Evolutionary conservation across 83 land plant species (phyloP).

Genomic region (Larix sibirica): DNA sequence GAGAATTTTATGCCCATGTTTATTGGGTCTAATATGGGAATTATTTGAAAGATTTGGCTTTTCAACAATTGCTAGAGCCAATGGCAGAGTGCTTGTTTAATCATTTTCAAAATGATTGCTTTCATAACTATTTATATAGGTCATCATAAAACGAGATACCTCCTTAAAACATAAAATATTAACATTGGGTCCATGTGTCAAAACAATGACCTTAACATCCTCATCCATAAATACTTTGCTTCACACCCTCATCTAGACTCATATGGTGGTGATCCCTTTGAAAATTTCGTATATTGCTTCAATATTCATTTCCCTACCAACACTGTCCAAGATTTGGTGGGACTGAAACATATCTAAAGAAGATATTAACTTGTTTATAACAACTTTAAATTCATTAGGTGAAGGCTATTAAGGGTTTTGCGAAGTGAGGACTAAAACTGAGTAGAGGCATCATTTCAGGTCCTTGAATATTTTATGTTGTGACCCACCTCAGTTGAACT

Average conservation of each 20-base stretch:
- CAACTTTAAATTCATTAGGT: slow-evolving; percentile 83
- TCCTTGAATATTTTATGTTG: no score
- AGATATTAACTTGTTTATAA: slow-evolving; percentile 77
- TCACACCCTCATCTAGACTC: no score
- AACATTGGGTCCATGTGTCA: slow-evolving; percentile 83
- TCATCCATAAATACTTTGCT: slow-evolving; percentile 70
- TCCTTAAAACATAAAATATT: slow-evolving; percentile 62
- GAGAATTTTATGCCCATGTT: background rate
- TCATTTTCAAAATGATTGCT: background rate
- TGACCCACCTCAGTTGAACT: no score
- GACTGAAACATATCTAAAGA: slow-evolving; percentile 17
- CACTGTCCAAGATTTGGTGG: slow-evolving; percentile 7
- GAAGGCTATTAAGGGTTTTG: slow-evolving; percentile 18
- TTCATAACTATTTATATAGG: background rate
- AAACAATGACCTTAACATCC: slow-evolving; percentile 61
- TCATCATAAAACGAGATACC: background rate
- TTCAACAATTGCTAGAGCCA: slow-evolving; percentile 15
- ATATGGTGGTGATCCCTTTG: slow-evolving; percentile 44
- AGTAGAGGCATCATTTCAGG: no score
- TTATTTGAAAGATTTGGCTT: slow-evolving; percentile 19
- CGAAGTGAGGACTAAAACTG: no score
- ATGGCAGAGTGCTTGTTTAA: background rate
- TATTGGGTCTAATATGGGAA: background rate
- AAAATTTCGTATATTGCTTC: slow-evolving; percentile 41
- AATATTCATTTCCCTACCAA: background rate